Percentiles rank a stretch among this genome's conserved stretches.
phyloP scores from a whole-genome alignment of 306 rosid genomes.

The Cucurbita argyrosperma region DNA sequence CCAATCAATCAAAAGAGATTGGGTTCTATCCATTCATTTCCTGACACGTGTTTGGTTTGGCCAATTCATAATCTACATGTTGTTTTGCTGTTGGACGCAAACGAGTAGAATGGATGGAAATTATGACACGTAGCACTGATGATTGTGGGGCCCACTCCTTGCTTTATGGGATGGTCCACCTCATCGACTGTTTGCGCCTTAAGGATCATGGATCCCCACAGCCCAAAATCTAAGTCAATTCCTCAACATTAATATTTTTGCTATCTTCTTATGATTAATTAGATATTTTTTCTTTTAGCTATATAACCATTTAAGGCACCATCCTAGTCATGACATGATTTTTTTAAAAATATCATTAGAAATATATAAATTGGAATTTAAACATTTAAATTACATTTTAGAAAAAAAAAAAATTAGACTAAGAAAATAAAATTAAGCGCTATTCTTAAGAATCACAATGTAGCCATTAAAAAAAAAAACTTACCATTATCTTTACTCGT shows the following conservation, averaged over 20 bases:
- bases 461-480: too few species aligned
- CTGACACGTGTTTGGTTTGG: slow-evolving; percentile 5
- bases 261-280: neutral
- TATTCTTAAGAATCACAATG: too few species aligned
- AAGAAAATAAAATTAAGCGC: too few species aligned
- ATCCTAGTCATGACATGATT: neutral
- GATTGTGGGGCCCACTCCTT: neutral
- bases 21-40: neutral
- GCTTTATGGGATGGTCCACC: neutral
- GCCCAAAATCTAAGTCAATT: neutral
- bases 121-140: slow-evolving; percentile 10
- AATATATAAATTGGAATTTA: too few species aligned
- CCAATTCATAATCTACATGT: neutral
- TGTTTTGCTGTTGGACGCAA: neutral
- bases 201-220: neutral
- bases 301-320: neutral
- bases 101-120: neutral
- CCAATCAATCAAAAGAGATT: neutral
- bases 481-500: too few species aligned
- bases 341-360: too few species aligned
- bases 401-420: too few species aligned
- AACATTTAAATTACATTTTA: too few species aligned
- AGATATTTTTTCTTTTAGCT: neutral
- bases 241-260: neutral
- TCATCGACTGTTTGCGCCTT: neutral